phyloP scores from a whole-genome alignment of 768 basidiomycete species.

The Tephrocybe sp. region DNA sequence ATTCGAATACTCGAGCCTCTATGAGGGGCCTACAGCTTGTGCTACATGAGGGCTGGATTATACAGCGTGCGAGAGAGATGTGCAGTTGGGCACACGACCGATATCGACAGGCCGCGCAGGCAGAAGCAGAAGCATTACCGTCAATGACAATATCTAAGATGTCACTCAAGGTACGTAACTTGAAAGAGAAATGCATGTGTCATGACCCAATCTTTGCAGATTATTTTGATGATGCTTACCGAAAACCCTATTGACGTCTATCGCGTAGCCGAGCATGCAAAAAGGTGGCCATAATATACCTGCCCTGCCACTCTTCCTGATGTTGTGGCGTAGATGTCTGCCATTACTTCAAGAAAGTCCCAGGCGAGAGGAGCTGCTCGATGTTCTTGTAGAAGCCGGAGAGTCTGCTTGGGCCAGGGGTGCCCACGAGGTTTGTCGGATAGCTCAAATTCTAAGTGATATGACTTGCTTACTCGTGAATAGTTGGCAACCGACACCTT shows the following conservation, averaged over 20 bases:
- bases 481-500: conserved; percentile 67
- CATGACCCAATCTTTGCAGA: conserved; percentile 38
- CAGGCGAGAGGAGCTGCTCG: conserved; percentile 59
- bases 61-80: conserved; percentile 73
- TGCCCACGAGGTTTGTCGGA: conserved; percentile 61
- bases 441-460: background rate
- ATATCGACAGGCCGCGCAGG: conserved; percentile 71
- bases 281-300: too few species aligned
- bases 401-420: conserved; percentile 72
- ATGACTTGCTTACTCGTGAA: background rate
- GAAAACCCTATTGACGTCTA: conserved; percentile 63
- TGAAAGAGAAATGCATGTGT: background rate
- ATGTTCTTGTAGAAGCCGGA: conserved; percentile 65
- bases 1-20: conserved; percentile 47
- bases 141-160: conserved; percentile 56
- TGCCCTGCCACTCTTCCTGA: too few species aligned
- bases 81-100: conserved; percentile 75
- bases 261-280: conserved; percentile 69
- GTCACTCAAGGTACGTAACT: conserved; percentile 58
- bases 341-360: conserved; percentile 59
- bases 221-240: conserved; percentile 70
- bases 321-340: conserved; percentile 46
- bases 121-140: conserved; percentile 53
- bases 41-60: conserved; percentile 72
- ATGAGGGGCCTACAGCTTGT: conserved; percentile 71